These are phyloP conservation scores for grape (Vitis vinifera) DNA, from an alignment of 164 flowering plant species.

Conservation along the genomic window DNA sequence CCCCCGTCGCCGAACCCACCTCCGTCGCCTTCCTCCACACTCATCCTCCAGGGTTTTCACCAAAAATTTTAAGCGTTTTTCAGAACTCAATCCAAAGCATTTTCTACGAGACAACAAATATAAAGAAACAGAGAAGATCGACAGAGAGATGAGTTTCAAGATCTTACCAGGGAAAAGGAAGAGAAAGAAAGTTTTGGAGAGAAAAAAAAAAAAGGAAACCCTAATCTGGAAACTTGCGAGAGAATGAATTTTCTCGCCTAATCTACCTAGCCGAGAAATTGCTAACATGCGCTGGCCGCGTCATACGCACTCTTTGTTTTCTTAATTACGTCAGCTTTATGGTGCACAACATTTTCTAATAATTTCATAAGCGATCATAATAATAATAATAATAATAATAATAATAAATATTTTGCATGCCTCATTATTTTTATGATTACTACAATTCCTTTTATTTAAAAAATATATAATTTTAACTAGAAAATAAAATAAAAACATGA, in stretches of 20 bases:
- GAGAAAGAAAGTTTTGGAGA: not conserved
- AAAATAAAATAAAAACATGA: too few species aligned
- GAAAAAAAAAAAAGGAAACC: slow-evolving; percentile 9
- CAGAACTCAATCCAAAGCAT: not conserved
- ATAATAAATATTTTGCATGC: too few species aligned
- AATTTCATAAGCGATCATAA: too few species aligned
- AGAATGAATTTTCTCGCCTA: not conserved
- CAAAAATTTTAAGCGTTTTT: not conserved
- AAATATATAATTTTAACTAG: too few species aligned
- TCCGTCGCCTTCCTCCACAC: slow-evolving; percentile 53
- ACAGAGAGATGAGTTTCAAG: not conserved
- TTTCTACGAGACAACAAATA: not conserved
- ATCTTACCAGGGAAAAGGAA: slow-evolving; percentile 7
- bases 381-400: too few species aligned
- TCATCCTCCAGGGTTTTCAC: not conserved
- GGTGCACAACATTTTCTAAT: too few species aligned
- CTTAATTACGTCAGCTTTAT: too few species aligned
- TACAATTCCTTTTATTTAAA: too few species aligned
- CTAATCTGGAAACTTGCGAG: slow-evolving; percentile 10
- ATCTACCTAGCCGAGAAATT: not conserved
- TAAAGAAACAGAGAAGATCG: not conserved
- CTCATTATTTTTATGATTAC: too few species aligned
- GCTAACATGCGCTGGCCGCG: slow-evolving; percentile 8
- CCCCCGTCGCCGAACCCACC: slow-evolving; percentile 31
- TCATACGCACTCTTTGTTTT: not conserved